Evolutionary conservation across 805 yeast species (phyloP), one percentile per base, ranked within the genome.

Genomic region (Teunomyces barrocoloradensis): DNA sequence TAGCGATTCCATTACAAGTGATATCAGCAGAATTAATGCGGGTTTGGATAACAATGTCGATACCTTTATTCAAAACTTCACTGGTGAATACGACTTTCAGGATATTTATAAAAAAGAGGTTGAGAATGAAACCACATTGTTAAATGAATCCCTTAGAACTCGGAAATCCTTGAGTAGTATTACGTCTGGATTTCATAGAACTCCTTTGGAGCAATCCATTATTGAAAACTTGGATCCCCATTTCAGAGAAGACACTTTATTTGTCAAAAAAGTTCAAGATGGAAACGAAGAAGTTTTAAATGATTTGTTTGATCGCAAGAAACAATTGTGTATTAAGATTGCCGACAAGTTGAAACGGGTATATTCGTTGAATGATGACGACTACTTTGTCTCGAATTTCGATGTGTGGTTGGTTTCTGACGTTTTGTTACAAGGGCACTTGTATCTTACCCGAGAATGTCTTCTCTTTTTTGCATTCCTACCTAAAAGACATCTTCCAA

Each of bases 371-470:
- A 61, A 65, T n/a, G 77, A 74, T 17, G 74, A 74, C 35, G 90
- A 85, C 54, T 63, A 64, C n/a, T 74, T 84, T 50, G 55, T 77
- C 28, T 78, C 75, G n/a, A 87, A 83, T 51, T 85, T 75, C 56
- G 77, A 85, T 2, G 82, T 90, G 27, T 91, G 96, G 96, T 69
- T 91, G 32, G 71, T 89, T 48, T 79, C 83, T 50, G 96, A 88
- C 56, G 94, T 91, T 0, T 69, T 92, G 23, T 68, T 90, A 21
- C 97, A 89, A 64, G 98, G 98, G 2, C 91, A 87, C 56, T 63
- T 90, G 13, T 86, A 86, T 55, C 64, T 92, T 21, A 90, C 97
- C 1, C 65, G 72, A 37, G 69, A 75, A 12, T 79, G 80, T 51
- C 60, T 91, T 5, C 66, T 89, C 38, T 92, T 88, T 60, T 85